Percentiles rank a stretch among this genome's conserved stretches.
Conservation (phyloP, 2,329 filamentous ascomycete species). For the Cytospora chrysosperma region DNA sequence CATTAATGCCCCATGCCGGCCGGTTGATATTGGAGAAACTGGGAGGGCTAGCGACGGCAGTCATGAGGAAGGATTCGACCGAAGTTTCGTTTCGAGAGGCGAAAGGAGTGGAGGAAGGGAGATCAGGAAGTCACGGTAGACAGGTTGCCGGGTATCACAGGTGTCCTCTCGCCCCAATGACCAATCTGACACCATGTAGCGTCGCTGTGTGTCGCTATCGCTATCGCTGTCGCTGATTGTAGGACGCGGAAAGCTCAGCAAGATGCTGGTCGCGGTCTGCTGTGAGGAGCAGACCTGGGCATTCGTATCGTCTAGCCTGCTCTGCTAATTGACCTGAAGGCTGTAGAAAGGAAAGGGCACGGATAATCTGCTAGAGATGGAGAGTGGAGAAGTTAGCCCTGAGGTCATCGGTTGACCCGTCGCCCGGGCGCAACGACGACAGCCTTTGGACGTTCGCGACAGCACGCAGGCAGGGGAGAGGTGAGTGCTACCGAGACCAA, state of each 20-base stretch:
- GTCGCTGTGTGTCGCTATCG: neutral
- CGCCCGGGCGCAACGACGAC: constrained; percentile 8
- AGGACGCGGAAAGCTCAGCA: constrained; percentile 27
- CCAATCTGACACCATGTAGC: constrained; percentile 29
- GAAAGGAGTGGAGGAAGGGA: constrained; percentile 25
- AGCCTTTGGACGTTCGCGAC: neutral
- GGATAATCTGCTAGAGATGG: constrained; percentile 17
- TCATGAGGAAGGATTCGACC: constrained; percentile 51
- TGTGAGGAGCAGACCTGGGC: constrained; percentile 6
- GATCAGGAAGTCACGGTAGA: constrained; percentile 27
- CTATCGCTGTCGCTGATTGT: constrained; percentile 7
- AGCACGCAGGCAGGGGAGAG: neutral
- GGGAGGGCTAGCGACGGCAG: constrained; percentile 65
- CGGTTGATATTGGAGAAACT: constrained; percentile 63
- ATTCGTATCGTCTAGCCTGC: constrained; percentile 15
- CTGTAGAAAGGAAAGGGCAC: constrained; percentile 8
- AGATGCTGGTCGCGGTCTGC: constrained; percentile 12
- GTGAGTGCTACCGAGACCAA: neutral
- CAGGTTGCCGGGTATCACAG: constrained; percentile 16
- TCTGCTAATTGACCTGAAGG: constrained; percentile 10
- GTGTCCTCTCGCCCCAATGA: constrained; percentile 22
- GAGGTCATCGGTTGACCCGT: constrained; percentile 20
- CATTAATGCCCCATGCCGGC: constrained; percentile 65
- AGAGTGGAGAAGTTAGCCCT: constrained; percentile 23
- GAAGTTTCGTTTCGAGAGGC: constrained; percentile 18